Percentiles rank a stretch among this genome's conserved stretches.
Conservation (phyloP, 306 rosid species). For the Fragaria ananassa region DNA sequence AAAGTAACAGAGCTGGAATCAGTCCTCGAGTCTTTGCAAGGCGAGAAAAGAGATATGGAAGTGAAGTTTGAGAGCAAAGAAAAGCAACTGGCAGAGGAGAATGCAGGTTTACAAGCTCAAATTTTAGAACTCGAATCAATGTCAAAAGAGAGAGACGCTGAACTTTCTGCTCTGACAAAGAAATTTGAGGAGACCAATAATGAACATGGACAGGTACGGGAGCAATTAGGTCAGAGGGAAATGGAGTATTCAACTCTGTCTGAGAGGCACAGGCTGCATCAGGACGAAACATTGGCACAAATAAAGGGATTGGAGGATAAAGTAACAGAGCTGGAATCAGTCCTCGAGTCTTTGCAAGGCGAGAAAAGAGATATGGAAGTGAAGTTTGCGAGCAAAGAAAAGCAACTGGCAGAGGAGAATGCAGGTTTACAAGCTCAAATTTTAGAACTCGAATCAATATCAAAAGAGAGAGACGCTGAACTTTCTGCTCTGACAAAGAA, state of each 20-base stretch:
- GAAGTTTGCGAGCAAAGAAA: constrained; percentile 40
- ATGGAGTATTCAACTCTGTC: constrained; percentile 47
- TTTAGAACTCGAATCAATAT: constrained; percentile 47
- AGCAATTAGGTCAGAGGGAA: constrained; percentile 48
- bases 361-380: constrained; percentile 46
- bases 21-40: constrained; percentile 49
- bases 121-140: constrained; percentile 46
- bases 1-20: constrained; percentile 33
- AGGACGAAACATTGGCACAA: constrained; percentile 40
- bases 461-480: constrained; percentile 53
- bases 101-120: constrained; percentile 37
- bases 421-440: constrained; percentile 41
- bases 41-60: constrained; percentile 45
- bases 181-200: constrained; percentile 33
- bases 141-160: constrained; percentile 50
- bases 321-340: constrained; percentile 39
- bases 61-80: constrained; percentile 42
- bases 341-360: constrained; percentile 39
- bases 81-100: constrained; percentile 46
- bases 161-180: constrained; percentile 39
- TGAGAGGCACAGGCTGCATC: constrained; percentile 47
- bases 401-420: constrained; percentile 48
- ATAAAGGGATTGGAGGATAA: constrained; percentile 43
- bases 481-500: constrained; percentile 42
- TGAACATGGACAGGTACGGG: constrained; percentile 42